Percentiles rank a stretch among this genome's conserved stretches.
phyloP scores from a whole-genome alignment of 129 eudicot genomes.

The Chrysanthemum makinoi region DNA sequence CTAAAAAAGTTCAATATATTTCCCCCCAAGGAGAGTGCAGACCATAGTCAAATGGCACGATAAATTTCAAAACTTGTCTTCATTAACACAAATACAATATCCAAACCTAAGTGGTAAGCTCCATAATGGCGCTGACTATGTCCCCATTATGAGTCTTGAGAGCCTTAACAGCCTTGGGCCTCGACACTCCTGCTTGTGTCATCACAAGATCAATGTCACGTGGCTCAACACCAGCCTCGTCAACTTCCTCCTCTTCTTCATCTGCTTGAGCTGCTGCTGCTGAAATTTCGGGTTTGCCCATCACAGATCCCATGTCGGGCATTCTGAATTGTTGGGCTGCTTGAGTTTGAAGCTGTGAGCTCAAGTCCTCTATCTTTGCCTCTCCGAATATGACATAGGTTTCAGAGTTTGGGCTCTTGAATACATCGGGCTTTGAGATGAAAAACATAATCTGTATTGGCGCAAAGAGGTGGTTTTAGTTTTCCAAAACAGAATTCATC shows the following conservation, averaged over 20 bases:
- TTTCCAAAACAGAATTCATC: not conserved
- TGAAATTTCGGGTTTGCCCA: slow-evolving; percentile 61
- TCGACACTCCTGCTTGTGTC: slow-evolving; percentile 79
- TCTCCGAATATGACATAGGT: slow-evolving; percentile 86
- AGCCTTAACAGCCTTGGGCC: slow-evolving; percentile 75
- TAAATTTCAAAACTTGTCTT: slow-evolving; percentile 22
- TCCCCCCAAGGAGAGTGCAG: not conserved
- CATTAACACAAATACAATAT: not conserved
- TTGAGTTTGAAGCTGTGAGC: slow-evolving; percentile 88
- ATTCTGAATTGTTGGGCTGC: slow-evolving; percentile 86
- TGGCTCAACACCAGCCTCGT: slow-evolving; percentile 66
- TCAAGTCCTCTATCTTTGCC: slow-evolving; percentile 86
- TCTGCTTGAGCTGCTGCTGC: slow-evolving; percentile 49
- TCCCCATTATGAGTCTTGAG: slow-evolving; percentile 73
- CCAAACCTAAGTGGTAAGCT: slow-evolving; percentile 54
- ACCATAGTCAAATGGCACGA: slow-evolving; percentile 18
- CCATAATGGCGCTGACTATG: slow-evolving; percentile 85
- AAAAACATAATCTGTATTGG: slow-evolving; percentile 61
- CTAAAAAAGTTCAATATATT: not conserved
- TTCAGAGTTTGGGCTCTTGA: slow-evolving; percentile 90
- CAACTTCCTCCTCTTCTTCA: slow-evolving; percentile 86
- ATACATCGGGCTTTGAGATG: slow-evolving; percentile 93
- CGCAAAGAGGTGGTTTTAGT: not conserved
- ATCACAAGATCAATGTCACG: slow-evolving; percentile 79
- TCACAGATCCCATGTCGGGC: slow-evolving; percentile 72